phyloP scores from a whole-genome alignment of 2,329 filamentous ascomycete genomes.

The Diaporthe ilicicola region DNA sequence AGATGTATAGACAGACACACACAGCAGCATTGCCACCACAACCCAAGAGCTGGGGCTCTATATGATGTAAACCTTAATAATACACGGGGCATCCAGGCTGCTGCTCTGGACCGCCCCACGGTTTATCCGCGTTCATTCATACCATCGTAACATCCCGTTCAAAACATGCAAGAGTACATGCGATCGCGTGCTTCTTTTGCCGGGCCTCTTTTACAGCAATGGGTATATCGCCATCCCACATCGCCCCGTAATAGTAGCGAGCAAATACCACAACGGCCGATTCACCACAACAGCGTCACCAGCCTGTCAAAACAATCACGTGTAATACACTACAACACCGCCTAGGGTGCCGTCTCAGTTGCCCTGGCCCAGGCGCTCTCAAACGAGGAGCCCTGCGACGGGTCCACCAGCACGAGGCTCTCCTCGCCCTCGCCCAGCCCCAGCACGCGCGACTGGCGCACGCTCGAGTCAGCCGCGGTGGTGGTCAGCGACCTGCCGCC shows the following conservation, averaged over 20 bases:
- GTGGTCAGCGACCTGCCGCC: conserved; percentile 9
- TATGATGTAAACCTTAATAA: not conserved
- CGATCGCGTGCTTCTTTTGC: not conserved
- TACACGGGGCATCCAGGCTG: not conserved
- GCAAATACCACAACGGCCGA: not conserved
- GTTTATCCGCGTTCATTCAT: conserved; percentile 8
- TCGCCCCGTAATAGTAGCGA: not conserved
- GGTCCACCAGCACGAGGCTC: conserved; percentile 63
- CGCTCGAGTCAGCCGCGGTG: conserved; percentile 28
- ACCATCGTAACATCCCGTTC: not conserved
- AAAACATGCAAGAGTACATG: not conserved
- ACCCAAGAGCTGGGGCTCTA: not conserved
- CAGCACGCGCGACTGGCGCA: conserved; percentile 37
- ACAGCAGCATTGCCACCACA: too few relatives aligned
- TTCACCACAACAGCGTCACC: not conserved
- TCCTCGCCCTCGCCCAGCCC: conserved; percentile 50
- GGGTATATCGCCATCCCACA: conserved; percentile 28
- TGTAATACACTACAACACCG: not conserved
- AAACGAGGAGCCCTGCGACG: conserved; percentile 57
- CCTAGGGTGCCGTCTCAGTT: conserved; percentile 46
- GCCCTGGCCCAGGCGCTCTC: conserved; percentile 78
- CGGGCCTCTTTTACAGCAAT: not conserved
- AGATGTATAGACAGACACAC: not conserved
- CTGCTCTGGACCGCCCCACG: not conserved
- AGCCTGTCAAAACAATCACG: not conserved